Conservation (phyloP, 1,284 basidiomycete species). For the Neonothopanus nambi region DNA sequence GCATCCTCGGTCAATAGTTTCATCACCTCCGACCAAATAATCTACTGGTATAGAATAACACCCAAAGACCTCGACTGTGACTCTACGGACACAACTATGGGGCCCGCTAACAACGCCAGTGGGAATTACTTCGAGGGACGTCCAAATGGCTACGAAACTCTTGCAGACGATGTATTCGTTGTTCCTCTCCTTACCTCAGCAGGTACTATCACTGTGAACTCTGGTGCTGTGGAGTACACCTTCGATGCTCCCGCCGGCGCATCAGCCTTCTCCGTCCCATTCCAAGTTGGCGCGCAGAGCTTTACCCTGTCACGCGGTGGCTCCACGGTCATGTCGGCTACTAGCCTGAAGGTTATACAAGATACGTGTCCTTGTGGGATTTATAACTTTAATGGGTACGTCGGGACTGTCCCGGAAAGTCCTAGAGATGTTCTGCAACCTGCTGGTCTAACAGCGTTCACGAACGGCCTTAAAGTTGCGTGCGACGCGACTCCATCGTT, state of each 20-base stretch:
- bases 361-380: conserved; percentile 26
- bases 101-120: conserved; percentile 20
- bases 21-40: conserved; percentile 23
- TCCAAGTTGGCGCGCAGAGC: conserved; percentile 31
- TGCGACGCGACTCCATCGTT: conserved; percentile 15
- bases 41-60: conserved; percentile 27
- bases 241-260: conserved; percentile 31
- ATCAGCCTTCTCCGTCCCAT: conserved; percentile 32
- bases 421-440: conserved; percentile 20
- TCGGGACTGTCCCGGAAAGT: conserved; percentile 24
- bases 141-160: conserved; percentile 32
- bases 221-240: conserved; percentile 29
- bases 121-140: conserved; percentile 25
- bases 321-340: conserved; percentile 24
- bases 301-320: conserved; percentile 29
- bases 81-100: conserved; percentile 25
- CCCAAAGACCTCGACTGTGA: conserved; percentile 23
- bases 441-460: conserved; percentile 12
- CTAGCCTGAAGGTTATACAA: conserved; percentile 29
- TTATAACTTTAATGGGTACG: conserved; percentile 30
- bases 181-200: conserved; percentile 30
- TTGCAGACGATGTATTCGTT: conserved; percentile 33
- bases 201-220: conserved; percentile 32
- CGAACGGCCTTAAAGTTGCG: conserved; percentile 16
- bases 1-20: conserved; percentile 16